A percentile compares a stretch with the other conserved stretches of the same genome.
These are phyloP conservation scores for Penicillium sp. DNA, from an alignment of 2,329 filamentous ascomycete species.

Conservation along the genomic window DNA sequence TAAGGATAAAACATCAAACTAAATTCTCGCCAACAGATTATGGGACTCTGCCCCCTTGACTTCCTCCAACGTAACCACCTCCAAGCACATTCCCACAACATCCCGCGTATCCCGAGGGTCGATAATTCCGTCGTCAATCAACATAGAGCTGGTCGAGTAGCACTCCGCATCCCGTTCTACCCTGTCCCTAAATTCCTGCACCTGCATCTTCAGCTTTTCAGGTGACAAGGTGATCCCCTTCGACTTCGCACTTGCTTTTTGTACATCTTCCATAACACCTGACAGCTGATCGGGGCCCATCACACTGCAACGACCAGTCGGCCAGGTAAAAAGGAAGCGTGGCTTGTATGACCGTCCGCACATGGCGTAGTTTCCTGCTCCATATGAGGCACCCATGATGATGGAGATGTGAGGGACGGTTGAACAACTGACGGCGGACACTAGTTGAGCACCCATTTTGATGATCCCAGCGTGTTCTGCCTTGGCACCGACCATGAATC, in stretches of 20 bases:
- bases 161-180: slow-evolving; percentile 35
- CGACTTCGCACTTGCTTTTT: slow-evolving; percentile 26
- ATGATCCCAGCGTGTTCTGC: slow-evolving; percentile 48
- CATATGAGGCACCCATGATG: slow-evolving; percentile 48
- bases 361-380: slow-evolving; percentile 51
- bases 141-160: slow-evolving; percentile 34
- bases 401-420: slow-evolving; percentile 48
- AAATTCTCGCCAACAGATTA: slow-evolving; percentile 26
- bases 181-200: slow-evolving; percentile 25
- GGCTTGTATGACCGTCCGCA: slow-evolving; percentile 45
- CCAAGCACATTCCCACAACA: slow-evolving; percentile 39
- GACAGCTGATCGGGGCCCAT: slow-evolving; percentile 45
- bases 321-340: slow-evolving; percentile 47
- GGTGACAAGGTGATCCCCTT: slow-evolving; percentile 24
- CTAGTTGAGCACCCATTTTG: slow-evolving; percentile 47
- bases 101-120: slow-evolving; percentile 41
- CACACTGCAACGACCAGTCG: slow-evolving; percentile 41
- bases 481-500: slow-evolving; percentile 51
- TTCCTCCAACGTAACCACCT: slow-evolving; percentile 28
- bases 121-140: slow-evolving; percentile 41
- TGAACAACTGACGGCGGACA: slow-evolving; percentile 47
- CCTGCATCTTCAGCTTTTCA: slow-evolving; percentile 25
- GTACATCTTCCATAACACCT: slow-evolving; percentile 42
- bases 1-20: background rate
- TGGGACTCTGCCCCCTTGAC: slow-evolving; percentile 29